Evolutionary conservation across 1,139 yeast genomes (phyloP).

Genomic region (Pichia sp.): DNA sequence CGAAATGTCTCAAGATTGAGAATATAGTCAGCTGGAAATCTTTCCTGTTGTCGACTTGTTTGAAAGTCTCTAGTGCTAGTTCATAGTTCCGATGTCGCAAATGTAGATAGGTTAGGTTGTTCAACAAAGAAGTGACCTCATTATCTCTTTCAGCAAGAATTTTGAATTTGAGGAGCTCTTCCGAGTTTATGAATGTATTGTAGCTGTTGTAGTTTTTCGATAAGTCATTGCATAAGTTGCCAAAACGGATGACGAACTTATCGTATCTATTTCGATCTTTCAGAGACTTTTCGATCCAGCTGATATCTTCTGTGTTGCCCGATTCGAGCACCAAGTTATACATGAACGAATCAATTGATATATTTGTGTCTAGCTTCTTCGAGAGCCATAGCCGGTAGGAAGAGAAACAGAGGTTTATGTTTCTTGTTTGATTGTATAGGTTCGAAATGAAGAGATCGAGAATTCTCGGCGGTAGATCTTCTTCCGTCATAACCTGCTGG

Average conservation of each 20-base stretch:
- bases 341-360: constrained; percentile 25
- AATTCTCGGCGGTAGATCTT: constrained; percentile 17
- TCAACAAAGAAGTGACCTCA: constrained; percentile 10
- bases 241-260: constrained; percentile 17
- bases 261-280: constrained; percentile 12
- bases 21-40: constrained; percentile 14
- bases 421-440: constrained; percentile 20
- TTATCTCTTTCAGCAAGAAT: constrained; percentile 10
- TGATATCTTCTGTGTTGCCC: constrained; percentile 22
- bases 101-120: constrained; percentile 21
- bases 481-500: constrained; percentile 25
- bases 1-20: constrained; percentile 18
- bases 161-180: constrained; percentile 8
- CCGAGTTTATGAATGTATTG: constrained; percentile 10
- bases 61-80: constrained; percentile 13
- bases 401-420: constrained; percentile 22
- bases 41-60: constrained; percentile 7
- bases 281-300: constrained; percentile 23
- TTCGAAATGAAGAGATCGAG: constrained; percentile 22
- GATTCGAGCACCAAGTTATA: constrained; percentile 19
- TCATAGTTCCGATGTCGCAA: constrained; percentile 18
- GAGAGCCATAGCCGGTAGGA: constrained; percentile 29
- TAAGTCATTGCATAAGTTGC: constrained; percentile 14
- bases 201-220: constrained; percentile 8
- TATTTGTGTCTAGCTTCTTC: constrained; percentile 16